Percentiles rank a stretch among this genome's conserved stretches.
These are phyloP conservation scores for Torulaspora franciscae DNA, from an alignment of 805 yeast genomes.

Conservation along the genomic window DNA sequence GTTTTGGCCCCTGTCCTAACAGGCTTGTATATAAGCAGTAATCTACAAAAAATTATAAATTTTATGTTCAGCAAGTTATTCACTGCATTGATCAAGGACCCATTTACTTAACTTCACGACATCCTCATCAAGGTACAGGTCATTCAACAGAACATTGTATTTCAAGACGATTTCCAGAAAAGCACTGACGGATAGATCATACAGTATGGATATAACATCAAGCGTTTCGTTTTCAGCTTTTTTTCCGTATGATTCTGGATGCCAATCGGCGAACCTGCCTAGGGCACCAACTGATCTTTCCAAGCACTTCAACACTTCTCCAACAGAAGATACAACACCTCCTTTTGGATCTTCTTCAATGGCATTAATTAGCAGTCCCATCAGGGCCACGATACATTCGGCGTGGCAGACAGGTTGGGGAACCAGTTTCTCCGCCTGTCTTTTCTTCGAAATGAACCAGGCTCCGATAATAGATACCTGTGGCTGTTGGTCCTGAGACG, in stretches of 20 bases:
- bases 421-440: slow-evolving; percentile 58
- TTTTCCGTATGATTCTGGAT: slow-evolving; percentile 14
- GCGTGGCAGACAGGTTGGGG: slow-evolving; percentile 64
- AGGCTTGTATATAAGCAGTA: slow-evolving; percentile 4
- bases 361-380: slow-evolving; percentile 48
- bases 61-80: slow-evolving; percentile 1
- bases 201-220: slow-evolving; percentile 50
- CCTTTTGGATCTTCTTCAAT: slow-evolving; percentile 59
- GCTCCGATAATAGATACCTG: slow-evolving; percentile 26
- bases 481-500: slow-evolving; percentile 13
- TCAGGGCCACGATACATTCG: slow-evolving; percentile 53
- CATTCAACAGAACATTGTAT: slow-evolving; percentile 60
- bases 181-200: slow-evolving; percentile 59
- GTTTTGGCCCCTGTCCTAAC: background rate
- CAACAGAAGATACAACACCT: slow-evolving; percentile 48
- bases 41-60: background rate
- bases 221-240: slow-evolving; percentile 16
- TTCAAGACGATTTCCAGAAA: slow-evolving; percentile 60
- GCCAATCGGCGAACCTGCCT: slow-evolving; percentile 43
- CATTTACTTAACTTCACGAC: slow-evolving; percentile 66
- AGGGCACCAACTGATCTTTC: slow-evolving; percentile 56
- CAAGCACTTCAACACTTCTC: slow-evolving; percentile 54
- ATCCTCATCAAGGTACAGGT: slow-evolving; percentile 55
- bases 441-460: slow-evolving; percentile 33
- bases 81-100: slow-evolving; percentile 51